Percentiles rank a stretch among this genome's conserved stretches.
phyloP scores from a whole-genome alignment of 2,329 filamentous ascomycete genomes.

The Penicillium sp. region DNA sequence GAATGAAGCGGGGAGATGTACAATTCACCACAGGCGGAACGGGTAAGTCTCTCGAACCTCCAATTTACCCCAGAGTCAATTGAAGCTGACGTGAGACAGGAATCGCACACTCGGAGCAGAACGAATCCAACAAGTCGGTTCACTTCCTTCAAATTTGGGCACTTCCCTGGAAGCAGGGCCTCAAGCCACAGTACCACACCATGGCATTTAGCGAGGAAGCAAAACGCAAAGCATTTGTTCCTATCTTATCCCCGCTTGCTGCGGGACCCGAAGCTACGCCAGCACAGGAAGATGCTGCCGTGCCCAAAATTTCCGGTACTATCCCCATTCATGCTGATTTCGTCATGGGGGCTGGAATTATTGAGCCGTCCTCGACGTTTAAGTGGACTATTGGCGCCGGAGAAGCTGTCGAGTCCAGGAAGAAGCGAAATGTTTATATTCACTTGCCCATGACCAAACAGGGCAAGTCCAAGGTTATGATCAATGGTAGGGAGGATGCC shows the following conservation, averaged over 20 bases:
- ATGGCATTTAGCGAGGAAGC: slow-evolving; percentile 68
- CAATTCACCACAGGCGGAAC: slow-evolving; percentile 89
- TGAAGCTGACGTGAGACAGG: slow-evolving; percentile 36
- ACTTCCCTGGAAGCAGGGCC: slow-evolving; percentile 69
- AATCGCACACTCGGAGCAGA: slow-evolving; percentile 79
- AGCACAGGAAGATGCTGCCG: slow-evolving; percentile 63
- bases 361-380: slow-evolving; percentile 65
- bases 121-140: slow-evolving; percentile 69
- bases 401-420: slow-evolving; percentile 39
- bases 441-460: slow-evolving; percentile 78
- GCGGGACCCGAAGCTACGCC: slow-evolving; percentile 62
- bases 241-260: slow-evolving; percentile 73
- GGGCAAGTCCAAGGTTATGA: slow-evolving; percentile 69
- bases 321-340: slow-evolving; percentile 85
- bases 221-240: slow-evolving; percentile 69
- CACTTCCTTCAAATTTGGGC: slow-evolving; percentile 92
- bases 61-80: slow-evolving; percentile 2
- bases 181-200: slow-evolving; percentile 76
- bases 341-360: slow-evolving; percentile 75
- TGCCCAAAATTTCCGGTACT: slow-evolving; percentile 61
- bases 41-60: slow-evolving; percentile 43
- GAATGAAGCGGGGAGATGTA: slow-evolving; percentile 76
- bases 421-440: slow-evolving; percentile 69
- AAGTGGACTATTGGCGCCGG: slow-evolving; percentile 68
- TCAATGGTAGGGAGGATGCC: slow-evolving; percentile 65